Evolutionary conservation across 148 eudicot genomes (phyloP).

Genomic region (Agrostemma githago): DNA sequence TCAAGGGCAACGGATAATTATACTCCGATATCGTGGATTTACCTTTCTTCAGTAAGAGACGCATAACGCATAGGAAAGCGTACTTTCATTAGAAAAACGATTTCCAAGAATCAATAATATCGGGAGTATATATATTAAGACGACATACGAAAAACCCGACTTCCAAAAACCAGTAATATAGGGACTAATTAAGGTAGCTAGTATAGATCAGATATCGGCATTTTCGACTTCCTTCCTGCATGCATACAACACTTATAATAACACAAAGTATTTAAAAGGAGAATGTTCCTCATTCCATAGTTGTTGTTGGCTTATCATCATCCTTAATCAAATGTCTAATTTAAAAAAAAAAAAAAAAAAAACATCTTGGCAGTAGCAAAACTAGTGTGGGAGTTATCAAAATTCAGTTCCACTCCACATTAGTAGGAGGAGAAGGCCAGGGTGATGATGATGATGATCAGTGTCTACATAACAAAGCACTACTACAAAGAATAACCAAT

Average conservation of each 20-base stretch:
- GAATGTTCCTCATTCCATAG: slow-evolving; percentile 25
- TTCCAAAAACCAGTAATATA: not conserved
- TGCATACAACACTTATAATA: too few relatives aligned
- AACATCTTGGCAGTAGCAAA: slow-evolving; percentile 16
- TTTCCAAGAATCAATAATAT: not conserved
- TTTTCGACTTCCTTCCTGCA: too few relatives aligned
- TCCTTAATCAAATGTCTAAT: slow-evolving; percentile 25
- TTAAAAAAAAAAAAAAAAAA: slow-evolving; percentile 4
- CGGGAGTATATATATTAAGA: not conserved
- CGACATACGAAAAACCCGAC: not conserved
- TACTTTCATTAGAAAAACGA: too few relatives aligned
- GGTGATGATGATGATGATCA: slow-evolving; percentile 25
- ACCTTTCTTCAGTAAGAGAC: too few relatives aligned
- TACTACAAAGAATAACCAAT: slow-evolving; percentile 38
- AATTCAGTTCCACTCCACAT: slow-evolving; percentile 65
- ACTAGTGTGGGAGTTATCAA: slow-evolving; percentile 48
- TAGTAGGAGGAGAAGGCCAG: slow-evolving; percentile 34
- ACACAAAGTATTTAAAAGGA: slow-evolving; percentile 17
- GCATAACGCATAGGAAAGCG: too few relatives aligned
- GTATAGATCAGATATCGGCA: too few relatives aligned
- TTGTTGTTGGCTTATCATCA: slow-evolving; percentile 9
- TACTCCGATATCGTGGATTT: too few relatives aligned
- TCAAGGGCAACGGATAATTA: too few relatives aligned
- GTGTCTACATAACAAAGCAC: slow-evolving; percentile 45
- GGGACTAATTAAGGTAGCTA: not conserved